phyloP scores from a whole-genome alignment of 2,329 filamentous ascomycete species.

The Monilinia polystroma region DNA sequence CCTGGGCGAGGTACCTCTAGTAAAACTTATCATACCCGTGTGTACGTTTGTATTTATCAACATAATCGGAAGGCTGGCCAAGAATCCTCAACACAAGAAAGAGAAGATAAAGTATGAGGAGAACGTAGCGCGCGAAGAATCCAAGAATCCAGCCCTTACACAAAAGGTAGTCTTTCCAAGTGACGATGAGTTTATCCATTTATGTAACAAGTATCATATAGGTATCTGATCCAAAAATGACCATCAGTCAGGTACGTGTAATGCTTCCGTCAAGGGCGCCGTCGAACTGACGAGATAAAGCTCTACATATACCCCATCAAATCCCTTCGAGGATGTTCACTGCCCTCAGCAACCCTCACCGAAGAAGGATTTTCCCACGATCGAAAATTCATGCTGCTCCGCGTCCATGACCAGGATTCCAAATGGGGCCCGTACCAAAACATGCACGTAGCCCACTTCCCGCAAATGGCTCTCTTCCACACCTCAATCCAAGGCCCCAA shows the following conservation, averaged over 20 bases:
- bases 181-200: neutral
- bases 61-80: no score
- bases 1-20: neutral
- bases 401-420: constrained; percentile 42
- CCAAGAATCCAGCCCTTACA: neutral
- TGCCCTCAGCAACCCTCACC: constrained; percentile 54
- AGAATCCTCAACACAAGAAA: no score
- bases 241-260: constrained; percentile 13
- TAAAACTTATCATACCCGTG: neutral
- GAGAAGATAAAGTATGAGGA: no score
- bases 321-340: constrained; percentile 60
- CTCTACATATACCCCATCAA: constrained; percentile 76
- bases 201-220: neutral
- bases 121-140: no score
- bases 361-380: constrained; percentile 65
- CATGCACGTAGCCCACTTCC: constrained; percentile 58
- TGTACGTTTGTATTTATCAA: no score
- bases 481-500: constrained; percentile 50
- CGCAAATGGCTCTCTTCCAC: constrained; percentile 63
- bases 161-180: neutral
- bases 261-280: no score
- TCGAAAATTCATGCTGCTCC: constrained; percentile 68
- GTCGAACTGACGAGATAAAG: constrained; percentile 41
- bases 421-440: constrained; percentile 48
- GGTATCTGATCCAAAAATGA: constrained; percentile 11